phyloP scores from a whole-genome alignment of 768 basidiomycete genomes.

The Psilocybe tampanensis region DNA sequence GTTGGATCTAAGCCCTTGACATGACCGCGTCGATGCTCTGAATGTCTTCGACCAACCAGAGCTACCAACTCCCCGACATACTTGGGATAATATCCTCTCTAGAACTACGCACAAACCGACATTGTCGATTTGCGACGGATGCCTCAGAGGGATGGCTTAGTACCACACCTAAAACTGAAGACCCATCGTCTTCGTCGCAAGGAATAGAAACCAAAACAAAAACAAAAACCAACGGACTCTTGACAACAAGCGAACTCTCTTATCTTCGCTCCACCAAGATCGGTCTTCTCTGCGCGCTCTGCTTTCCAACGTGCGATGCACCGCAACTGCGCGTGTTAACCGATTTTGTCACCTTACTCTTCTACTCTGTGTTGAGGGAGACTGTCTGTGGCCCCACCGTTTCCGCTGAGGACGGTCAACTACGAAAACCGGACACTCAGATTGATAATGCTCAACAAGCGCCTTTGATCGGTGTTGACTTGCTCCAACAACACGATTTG shows the following conservation, averaged over 20 bases:
- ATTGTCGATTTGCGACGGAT: conserved; percentile 34
- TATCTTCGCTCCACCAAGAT: conserved; percentile 31
- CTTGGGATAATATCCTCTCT: conserved; percentile 33
- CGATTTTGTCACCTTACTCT: conserved; percentile 49
- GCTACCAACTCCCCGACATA: conserved; percentile 47
- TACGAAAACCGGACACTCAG: no score
- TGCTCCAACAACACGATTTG: conserved; percentile 30
- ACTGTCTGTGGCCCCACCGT: neutral
- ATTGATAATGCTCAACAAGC: no score
- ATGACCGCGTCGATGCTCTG: no score
- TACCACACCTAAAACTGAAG: neutral
- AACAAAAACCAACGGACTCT: conserved; percentile 18
- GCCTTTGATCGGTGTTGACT: conserved; percentile 16
- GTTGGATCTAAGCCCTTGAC: no score
- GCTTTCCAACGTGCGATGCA: conserved; percentile 59
- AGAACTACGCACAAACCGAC: conserved; percentile 40
- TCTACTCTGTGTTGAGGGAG: conserved; percentile 36
- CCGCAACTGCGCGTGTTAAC: conserved; percentile 55
- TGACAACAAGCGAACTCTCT: conserved; percentile 29
- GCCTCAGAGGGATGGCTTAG: conserved; percentile 39
- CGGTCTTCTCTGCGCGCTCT: conserved; percentile 59
- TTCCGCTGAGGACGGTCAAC: no score
- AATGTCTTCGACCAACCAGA: conserved; percentile 19
- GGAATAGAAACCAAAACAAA: no score
- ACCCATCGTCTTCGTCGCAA: no score